phyloP scores from a whole-genome alignment of 1,284 basidiomycete species.

The Irpex sp. region DNA sequence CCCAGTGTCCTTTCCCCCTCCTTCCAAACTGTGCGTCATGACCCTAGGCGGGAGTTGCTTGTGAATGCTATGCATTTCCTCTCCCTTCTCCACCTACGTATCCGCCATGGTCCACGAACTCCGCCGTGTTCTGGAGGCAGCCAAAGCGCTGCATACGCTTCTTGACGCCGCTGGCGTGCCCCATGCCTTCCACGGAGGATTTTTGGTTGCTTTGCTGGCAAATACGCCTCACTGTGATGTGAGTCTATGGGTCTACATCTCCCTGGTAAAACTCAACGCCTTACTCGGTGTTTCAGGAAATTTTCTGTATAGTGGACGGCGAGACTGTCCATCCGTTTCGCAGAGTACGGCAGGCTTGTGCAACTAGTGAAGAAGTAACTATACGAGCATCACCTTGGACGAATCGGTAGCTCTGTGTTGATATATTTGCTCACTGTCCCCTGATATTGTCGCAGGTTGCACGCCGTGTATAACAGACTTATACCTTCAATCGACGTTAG shows the following conservation, averaged over 20 bases:
- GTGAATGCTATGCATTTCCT: background rate
- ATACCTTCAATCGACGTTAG: constrained; percentile 36
- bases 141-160: constrained; percentile 57
- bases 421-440: constrained; percentile 2
- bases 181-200: constrained; percentile 67
- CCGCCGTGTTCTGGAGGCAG: constrained; percentile 62
- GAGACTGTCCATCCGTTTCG: constrained; percentile 48
- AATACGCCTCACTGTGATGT: constrained; percentile 54
- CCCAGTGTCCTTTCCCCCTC: constrained; percentile 14
- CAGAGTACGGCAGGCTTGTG: constrained; percentile 50
- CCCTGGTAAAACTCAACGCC: background rate
- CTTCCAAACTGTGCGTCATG: constrained; percentile 8
- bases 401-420: constrained; percentile 36
- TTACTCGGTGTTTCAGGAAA: constrained; percentile 36
- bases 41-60: constrained; percentile 15
- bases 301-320: constrained; percentile 55
- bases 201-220: constrained; percentile 56
- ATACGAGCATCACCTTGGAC: constrained; percentile 50
- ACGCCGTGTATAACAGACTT: constrained; percentile 33
- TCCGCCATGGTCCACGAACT: constrained; percentile 53
- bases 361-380: constrained; percentile 37
- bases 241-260: constrained; percentile 23
- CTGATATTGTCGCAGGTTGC: constrained; percentile 26
- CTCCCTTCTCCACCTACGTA: background rate
- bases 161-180: constrained; percentile 57